Evolutionary conservation across 148 eudicot genomes (phyloP), one percentile per base, ranked within the genome.

Genomic region (Cornus kousa): DNA sequence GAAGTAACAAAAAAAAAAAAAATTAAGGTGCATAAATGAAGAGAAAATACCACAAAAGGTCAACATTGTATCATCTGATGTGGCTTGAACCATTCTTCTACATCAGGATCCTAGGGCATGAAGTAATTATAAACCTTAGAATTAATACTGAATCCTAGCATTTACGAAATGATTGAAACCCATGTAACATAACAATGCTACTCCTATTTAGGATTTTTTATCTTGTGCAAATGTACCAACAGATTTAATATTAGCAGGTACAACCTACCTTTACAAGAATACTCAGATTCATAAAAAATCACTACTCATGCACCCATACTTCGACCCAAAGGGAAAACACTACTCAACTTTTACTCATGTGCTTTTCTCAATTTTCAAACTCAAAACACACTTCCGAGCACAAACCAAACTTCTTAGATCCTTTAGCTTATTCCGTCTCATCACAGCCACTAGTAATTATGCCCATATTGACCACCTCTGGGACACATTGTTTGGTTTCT

Each of bases 51-150:
- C 77, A 60, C n/a, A 74, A 5, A 16, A 74, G 20, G 24, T 22
- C 59, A 12, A 53, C 16, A 53, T 53, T 53, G 17, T 13, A 53
- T 53, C 59, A 53, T 12, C 59, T 0, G 19, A 53, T 12, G 59
- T 53, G 59, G 59, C 46, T 70, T 70, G 12, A 8, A 71, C 48
- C 48, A 43, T 43, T n/a, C 74, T 40, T 71, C 74, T 43, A 71
- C 4, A 17, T 28, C 43, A 53, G 74, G 32, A 71, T 23, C 59
- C 59, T 11, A 48, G 53, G 9, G 53, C 53, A 7, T 48, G 9
- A 11, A 48, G 12, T 3, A 48, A 4, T 48, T 48, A 48, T 48
- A 11, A 48, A 48, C 53, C 53, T 3, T 48, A 48, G 9, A 7
- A 48, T 48, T 48, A 4, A 48, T 7, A 9, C 12, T 48, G 53